These are phyloP conservation scores for Pythium phragmitis DNA, from an alignment of 352 stramenopile species.

Conservation along the genomic window DNA sequence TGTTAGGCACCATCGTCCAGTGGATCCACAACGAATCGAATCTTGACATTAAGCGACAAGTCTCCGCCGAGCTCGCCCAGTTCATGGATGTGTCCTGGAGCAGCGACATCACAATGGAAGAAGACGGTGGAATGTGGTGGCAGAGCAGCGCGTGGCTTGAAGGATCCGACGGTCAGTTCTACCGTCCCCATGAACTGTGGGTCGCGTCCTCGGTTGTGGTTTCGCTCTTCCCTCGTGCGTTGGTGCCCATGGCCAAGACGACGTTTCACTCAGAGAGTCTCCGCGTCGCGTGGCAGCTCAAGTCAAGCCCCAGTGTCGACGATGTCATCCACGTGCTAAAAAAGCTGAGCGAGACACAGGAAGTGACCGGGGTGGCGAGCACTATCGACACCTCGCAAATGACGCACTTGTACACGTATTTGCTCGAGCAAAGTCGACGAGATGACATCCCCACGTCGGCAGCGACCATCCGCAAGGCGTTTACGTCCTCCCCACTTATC, in stretches of 20 bases:
- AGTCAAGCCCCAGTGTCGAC: slow-evolving; percentile 31
- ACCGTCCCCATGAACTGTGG: slow-evolving; percentile 42
- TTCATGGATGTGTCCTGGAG: slow-evolving; percentile 50
- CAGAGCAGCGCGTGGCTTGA: slow-evolving; percentile 13
- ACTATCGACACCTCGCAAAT: slow-evolving; percentile 12
- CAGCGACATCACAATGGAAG: neutral
- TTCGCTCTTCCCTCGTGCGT: slow-evolving; percentile 39
- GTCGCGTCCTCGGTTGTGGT: slow-evolving; percentile 32
- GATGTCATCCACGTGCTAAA: slow-evolving; percentile 51
- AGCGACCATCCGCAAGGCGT: slow-evolving; percentile 15
- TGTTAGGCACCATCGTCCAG: slow-evolving; percentile 35
- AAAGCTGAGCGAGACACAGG: slow-evolving; percentile 10
- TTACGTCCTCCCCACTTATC: slow-evolving; percentile 10
- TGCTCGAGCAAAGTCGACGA: slow-evolving; percentile 20
- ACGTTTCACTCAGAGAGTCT: slow-evolving; percentile 37
- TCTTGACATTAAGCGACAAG: slow-evolving; percentile 26
- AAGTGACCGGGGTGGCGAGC: neutral
- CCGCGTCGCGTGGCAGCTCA: slow-evolving; percentile 34
- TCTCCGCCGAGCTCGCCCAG: slow-evolving; percentile 49
- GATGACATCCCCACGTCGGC: slow-evolving; percentile 13
- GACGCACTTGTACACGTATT: slow-evolving; percentile 21
- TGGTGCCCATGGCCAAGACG: slow-evolving; percentile 35
- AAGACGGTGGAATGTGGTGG: slow-evolving; percentile 18
- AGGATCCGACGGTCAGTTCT: slow-evolving; percentile 18
- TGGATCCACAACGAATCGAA: slow-evolving; percentile 50